Percentiles rank a stretch among this genome's conserved stretches.
These are phyloP conservation scores for Tuctoria greenei DNA, from an alignment of 176 grass and related monocot genomes.

Conservation along the genomic window DNA sequence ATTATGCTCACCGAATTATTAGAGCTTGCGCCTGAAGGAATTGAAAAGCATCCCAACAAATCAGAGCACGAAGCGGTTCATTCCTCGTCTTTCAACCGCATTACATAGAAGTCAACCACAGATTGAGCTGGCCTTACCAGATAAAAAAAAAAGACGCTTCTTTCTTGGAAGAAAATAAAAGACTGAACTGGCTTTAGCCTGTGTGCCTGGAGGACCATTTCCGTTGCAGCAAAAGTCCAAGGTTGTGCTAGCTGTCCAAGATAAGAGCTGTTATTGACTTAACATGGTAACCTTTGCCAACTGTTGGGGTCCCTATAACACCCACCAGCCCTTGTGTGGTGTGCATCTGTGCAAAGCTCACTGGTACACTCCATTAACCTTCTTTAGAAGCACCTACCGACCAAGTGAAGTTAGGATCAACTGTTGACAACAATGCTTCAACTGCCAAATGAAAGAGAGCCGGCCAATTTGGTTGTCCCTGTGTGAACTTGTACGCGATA, in stretches of 20 bases:
- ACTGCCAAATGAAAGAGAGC: constrained; percentile 48
- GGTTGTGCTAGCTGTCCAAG: constrained; percentile 32
- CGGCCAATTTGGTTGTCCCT: constrained; percentile 55
- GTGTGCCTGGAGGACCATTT: constrained; percentile 41
- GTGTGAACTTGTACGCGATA: constrained; percentile 39
- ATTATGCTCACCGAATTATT: constrained; percentile 46
- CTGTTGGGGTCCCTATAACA: constrained; percentile 44
- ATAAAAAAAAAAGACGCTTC: constrained; percentile 46
- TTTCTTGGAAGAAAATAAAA: constrained; percentile 49
- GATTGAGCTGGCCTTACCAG: constrained; percentile 28
- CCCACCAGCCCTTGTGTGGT: constrained; percentile 23
- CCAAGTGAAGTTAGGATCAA: constrained; percentile 56
- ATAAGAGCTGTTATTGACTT: constrained; percentile 39
- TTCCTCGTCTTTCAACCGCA: neutral
- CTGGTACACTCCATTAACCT: constrained; percentile 46
- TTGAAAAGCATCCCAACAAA: constrained; percentile 37
- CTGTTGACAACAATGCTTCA: constrained; percentile 60
- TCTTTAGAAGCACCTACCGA: constrained; percentile 41
- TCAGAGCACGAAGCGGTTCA: constrained; percentile 33
- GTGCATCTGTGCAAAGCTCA: constrained; percentile 48
- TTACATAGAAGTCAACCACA: neutral
- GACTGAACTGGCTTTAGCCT: constrained; percentile 38
- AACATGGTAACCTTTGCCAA: constrained; percentile 44
- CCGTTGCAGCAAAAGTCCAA: constrained; percentile 45
- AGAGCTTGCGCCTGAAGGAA: constrained; percentile 51